Base-by-base conservation (phyloP, 2,329 filamentous ascomycete genomes). In the Tolypocladium tundrense region DNA sequence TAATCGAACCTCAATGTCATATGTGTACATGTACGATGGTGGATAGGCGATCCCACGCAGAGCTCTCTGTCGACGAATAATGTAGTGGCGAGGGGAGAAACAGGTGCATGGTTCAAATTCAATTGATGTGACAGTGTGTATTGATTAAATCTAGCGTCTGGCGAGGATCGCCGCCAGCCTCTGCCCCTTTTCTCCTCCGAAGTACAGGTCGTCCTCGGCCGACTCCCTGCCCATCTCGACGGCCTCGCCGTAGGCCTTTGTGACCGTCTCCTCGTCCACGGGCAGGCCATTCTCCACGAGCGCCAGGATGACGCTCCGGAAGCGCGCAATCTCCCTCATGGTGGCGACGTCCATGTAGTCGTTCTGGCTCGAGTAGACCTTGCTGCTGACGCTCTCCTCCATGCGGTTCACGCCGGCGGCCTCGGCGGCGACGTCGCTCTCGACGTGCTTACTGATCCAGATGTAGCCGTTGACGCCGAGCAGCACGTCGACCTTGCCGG, bases 391-490 rank as follows among this genome's bases (percentile, higher is more conserved):
- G 64, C 79, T 86, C 75, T 99, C 94, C 71, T 97, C 94, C 70
- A 97, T 82, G 63, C 89, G 83, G 56, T 91, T 96, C 67, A 97
- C 90, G 16, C 74, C 75, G n/a, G 73, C 70, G n/a, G 77, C 75
- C 50, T 80, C 75, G 43, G 72, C 68, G 45, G 73, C 70, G 6
- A 73, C 72, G n/a, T 80, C 79, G 41, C 80, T 81, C 63, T 89
- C 86, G 9, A 88, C 76, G 66, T 96, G 91, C 75, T 90, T 92
- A 72, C 87, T 87, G 68, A 97, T 92, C 88, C 91, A 99, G 59
- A 97, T 91, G 70, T 95, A 97, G 1, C 94, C 94, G 67, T 99
- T 99, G 43, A 99, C 94, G 2, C 94, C 94, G 1, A 99, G 79
- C 56, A 96, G 82, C 9, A 97, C 85, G 69, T 97, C 90, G 35